phyloP scores from a whole-genome alignment of 345 rosid genomes.

The Abelmoschus esculentus region DNA sequence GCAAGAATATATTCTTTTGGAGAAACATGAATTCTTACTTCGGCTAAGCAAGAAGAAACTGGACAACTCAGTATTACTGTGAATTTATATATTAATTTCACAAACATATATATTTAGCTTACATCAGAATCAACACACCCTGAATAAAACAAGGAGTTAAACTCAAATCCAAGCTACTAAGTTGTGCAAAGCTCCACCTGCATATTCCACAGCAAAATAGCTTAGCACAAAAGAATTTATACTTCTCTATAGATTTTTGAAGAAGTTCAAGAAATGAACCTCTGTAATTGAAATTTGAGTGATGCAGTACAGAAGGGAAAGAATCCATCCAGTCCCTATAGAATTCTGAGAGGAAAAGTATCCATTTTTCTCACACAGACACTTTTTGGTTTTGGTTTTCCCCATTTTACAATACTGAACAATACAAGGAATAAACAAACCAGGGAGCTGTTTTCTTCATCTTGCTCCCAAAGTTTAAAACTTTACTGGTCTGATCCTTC shows the following conservation, averaged over 20 bases:
- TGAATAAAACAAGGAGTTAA: slow-evolving; percentile 38
- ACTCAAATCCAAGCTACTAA: slow-evolving; percentile 25
- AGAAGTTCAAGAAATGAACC: slow-evolving; percentile 25
- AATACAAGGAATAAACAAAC: slow-evolving; percentile 20
- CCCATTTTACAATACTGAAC: slow-evolving; percentile 46
- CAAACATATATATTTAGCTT: slow-evolving; percentile 39
- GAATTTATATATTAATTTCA: slow-evolving; percentile 29
- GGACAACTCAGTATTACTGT: slow-evolving; percentile 15
- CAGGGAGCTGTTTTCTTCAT: slow-evolving; percentile 14
- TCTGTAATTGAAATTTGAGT: slow-evolving; percentile 33
- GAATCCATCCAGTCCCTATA: slow-evolving; percentile 33
- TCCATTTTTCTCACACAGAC: slow-evolving; percentile 12
- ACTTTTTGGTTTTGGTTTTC: slow-evolving; percentile 19
- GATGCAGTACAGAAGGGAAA: slow-evolving; percentile 32
- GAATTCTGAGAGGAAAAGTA: slow-evolving; percentile 30
- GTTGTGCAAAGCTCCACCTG: slow-evolving; percentile 60
- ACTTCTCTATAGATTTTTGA: slow-evolving; percentile 8
- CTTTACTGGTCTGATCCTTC: slow-evolving; percentile 78
- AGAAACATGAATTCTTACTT: slow-evolving; percentile 16
- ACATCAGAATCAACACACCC: slow-evolving; percentile 50
- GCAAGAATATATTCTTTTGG: slow-evolving; percentile 1
- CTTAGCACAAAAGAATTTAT: slow-evolving; percentile 13
- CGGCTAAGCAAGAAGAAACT: slow-evolving; percentile 15
- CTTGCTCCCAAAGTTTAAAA: slow-evolving; percentile 12
- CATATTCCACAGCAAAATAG: slow-evolving; percentile 36